Percentiles rank a stretch among this genome's conserved stretches.
phyloP scores from a whole-genome alignment of 768 basidiomycete genomes.

The Rubroboletus satanas region DNA sequence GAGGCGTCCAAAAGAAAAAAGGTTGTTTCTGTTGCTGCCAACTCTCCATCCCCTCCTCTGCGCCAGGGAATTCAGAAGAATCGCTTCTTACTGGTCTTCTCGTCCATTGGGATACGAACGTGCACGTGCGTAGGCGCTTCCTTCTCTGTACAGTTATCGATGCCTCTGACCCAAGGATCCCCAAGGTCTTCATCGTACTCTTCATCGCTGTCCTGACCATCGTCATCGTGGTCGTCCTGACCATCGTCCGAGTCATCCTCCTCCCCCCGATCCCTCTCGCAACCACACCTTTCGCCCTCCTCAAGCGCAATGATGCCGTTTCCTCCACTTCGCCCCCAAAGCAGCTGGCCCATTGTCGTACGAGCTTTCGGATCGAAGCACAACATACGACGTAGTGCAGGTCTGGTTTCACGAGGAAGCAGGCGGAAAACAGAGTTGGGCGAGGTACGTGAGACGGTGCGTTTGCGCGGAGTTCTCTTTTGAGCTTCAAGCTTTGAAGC shows the following conservation, averaged over 20 bases:
- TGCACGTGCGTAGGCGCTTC: conserved; percentile 56
- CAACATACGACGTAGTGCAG: conserved; percentile 90
- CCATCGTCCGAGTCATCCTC: conserved; percentile 35
- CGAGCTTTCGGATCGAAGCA: conserved; percentile 83
- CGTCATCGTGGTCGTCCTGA: conserved; percentile 33
- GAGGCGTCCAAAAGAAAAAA: conserved; percentile 8
- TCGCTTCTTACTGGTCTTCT: conserved; percentile 66
- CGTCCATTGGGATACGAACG: conserved; percentile 69
- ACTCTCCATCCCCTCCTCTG: not conserved
- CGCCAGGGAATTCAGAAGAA: conserved; percentile 51
- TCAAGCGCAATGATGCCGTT: conserved; percentile 55
- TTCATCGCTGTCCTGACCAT: conserved; percentile 13
- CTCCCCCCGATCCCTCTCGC: conserved; percentile 40
- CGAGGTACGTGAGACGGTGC: conserved; percentile 24
- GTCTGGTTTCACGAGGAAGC: conserved; percentile 87
- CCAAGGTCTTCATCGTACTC: conserved; percentile 71
- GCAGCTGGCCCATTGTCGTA: conserved; percentile 88
- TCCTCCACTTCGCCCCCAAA: conserved; percentile 75
- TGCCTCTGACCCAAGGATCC: conserved; percentile 82
- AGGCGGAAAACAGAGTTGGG: conserved; percentile 92
- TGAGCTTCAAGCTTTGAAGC: conserved; percentile 45
- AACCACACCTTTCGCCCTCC: conserved; percentile 56
- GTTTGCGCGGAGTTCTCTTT: conserved; percentile 29
- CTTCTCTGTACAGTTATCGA: conserved; percentile 64
- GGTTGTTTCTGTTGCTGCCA: not conserved